Conservation (phyloP, 2,329 filamentous ascomycete genomes). For the Setomelanomma holmii region DNA sequence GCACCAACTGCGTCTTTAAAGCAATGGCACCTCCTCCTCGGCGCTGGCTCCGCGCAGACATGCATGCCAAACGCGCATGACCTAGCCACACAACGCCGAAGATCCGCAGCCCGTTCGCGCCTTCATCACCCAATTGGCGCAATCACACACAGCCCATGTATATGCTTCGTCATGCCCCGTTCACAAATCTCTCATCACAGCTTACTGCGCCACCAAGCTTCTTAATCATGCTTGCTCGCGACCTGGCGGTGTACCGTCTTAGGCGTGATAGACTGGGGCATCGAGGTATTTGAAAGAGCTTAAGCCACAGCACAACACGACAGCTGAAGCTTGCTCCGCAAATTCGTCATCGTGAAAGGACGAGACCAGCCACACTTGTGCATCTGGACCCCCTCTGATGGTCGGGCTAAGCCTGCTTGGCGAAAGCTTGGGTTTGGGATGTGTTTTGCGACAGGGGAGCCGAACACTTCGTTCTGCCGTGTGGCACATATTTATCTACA, state of each 20-base stretch:
- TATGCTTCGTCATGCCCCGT: background rate
- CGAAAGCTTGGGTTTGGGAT: slow-evolving; percentile 4
- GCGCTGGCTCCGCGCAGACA: background rate
- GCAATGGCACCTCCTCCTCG: background rate
- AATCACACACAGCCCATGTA: background rate
- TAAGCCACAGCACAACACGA: background rate
- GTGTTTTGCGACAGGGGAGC: background rate
- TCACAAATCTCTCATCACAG: background rate
- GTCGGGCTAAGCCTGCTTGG: slow-evolving; percentile 2
- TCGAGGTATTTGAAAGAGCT: background rate
- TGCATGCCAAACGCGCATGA: background rate
- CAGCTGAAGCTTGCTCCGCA: background rate
- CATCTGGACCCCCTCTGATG: background rate
- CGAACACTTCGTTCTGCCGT: no score
- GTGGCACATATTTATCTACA: no score
- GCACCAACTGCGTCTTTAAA: background rate
- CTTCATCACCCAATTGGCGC: background rate
- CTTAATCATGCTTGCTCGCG: background rate
- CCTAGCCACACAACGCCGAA: background rate
- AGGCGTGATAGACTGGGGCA: background rate
- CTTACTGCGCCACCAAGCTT: background rate
- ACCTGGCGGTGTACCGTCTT: background rate
- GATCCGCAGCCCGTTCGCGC: background rate
- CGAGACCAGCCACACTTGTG: background rate
- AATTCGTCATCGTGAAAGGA: background rate